A percentile compares a stretch with the other conserved stretches of the same genome.
Conservation (phyloP, 768 basidiomycete species). For the Rhizopogon salebrosus region DNA sequence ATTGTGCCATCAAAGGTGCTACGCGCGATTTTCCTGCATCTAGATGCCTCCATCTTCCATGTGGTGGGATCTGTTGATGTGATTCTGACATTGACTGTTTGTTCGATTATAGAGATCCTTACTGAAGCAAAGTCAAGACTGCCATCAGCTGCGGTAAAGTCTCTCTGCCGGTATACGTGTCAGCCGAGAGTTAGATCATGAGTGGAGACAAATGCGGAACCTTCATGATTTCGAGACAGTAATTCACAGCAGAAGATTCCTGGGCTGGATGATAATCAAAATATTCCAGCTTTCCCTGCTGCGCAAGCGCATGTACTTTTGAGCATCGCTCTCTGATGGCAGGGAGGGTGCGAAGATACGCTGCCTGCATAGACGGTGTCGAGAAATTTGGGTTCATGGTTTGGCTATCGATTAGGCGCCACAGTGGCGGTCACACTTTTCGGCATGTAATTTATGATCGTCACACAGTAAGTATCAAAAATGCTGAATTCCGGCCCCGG, state of each 20-base stretch:
- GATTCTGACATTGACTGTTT: background rate
- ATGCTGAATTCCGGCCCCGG: too few species aligned
- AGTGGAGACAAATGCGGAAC: constrained; percentile 22
- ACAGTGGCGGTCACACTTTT: too few species aligned
- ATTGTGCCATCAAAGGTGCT: constrained; percentile 49
- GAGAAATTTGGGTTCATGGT: background rate
- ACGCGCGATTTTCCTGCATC: constrained; percentile 67
- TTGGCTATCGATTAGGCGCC: background rate
- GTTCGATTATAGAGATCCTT: constrained; percentile 19
- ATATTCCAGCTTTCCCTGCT: constrained; percentile 71
- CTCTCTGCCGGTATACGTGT: constrained; percentile 52
- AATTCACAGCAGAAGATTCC: constrained; percentile 62
- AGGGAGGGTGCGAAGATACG: constrained; percentile 79
- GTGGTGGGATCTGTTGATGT: constrained; percentile 67
- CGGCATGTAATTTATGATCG: too few species aligned
- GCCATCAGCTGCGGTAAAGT: constrained; percentile 38
- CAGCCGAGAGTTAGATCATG: constrained; percentile 3
- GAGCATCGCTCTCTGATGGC: constrained; percentile 86
- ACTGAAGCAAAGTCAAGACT: constrained; percentile 61
- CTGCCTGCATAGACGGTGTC: constrained; percentile 26
- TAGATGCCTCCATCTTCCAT: constrained; percentile 88
- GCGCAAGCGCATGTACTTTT: constrained; percentile 73
- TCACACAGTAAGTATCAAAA: too few species aligned
- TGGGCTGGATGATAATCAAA: constrained; percentile 82
- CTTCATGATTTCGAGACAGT: constrained; percentile 74